Percentiles rank a stretch among this genome's conserved stretches.
Conservation (phyloP, 2,329 filamentous ascomycete genomes). For the Stagonosporopsis chrysanthemi region DNA sequence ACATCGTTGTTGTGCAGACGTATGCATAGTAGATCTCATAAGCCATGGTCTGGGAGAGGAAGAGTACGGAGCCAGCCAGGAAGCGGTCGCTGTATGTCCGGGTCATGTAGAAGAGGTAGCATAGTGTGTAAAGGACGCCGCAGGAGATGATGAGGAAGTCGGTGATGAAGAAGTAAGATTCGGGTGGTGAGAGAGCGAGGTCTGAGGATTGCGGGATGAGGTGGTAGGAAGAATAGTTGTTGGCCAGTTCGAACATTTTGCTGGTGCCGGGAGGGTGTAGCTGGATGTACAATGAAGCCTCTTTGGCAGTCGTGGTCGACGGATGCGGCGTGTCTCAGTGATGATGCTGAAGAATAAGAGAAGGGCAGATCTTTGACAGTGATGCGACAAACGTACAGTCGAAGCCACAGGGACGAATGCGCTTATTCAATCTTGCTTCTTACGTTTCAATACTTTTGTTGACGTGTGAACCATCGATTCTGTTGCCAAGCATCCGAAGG, state of each 20-base stretch:
- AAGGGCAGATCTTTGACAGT: too few relatives aligned
- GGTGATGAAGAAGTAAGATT: conserved; percentile 52
- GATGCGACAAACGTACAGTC: background rate
- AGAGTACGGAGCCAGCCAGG: conserved; percentile 44
- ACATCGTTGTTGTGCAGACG: conserved; percentile 43
- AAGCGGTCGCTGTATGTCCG: conserved; percentile 48
- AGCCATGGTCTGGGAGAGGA: conserved; percentile 45
- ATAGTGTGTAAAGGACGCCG: conserved; percentile 51
- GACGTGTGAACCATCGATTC: conserved; percentile 13
- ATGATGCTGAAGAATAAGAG: background rate
- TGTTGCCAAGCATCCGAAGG: conserved; percentile 32
- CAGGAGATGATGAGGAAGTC: conserved; percentile 53
- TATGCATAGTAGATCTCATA: conserved; percentile 53
- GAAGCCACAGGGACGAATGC: background rate
- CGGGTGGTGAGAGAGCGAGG: conserved; percentile 47
- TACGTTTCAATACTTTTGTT: conserved; percentile 2
- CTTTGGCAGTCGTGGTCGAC: background rate
- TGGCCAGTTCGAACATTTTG: conserved; percentile 42
- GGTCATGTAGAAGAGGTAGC: conserved; percentile 52
- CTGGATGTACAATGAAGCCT: background rate
- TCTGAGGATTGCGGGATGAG: conserved; percentile 62
- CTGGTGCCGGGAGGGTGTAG: background rate
- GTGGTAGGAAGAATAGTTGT: conserved; percentile 53
- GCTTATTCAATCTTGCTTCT: background rate
- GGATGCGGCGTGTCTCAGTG: background rate